Base-by-base conservation (phyloP, 2,329 filamentous ascomycete species). In the Fusarium veterinarium region DNA sequence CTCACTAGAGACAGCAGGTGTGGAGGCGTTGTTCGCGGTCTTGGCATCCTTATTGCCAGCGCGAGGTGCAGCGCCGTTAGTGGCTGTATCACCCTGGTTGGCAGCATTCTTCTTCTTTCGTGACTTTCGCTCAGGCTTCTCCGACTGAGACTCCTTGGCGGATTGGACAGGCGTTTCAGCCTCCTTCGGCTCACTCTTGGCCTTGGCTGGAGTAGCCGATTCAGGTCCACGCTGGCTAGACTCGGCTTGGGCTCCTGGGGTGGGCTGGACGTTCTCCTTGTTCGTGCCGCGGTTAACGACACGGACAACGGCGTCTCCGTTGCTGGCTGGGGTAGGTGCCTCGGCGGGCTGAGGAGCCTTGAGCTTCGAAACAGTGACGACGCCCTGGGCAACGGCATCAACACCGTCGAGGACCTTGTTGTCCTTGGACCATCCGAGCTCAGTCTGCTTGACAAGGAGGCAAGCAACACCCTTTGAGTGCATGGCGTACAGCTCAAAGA, bases 381-480 rank as follows among this genome's bases (percentile, higher is more conserved):
- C 84, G 13, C 93, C 94, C 60, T 90, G 88, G 59, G 91, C 87
- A 48, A 94, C 87, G 5, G 94, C 95, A 81, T 97, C 91, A 42
- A 96, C 89, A 1, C 92, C 88, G 60, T 91, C 86, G 42, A 97
- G 86, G 59, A 97, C 93, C 85, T 97, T 97, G 83, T 95, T 95
- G 70, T 98, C 94, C 75, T 91, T 90, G 75, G 92, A 92, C 95
- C 95, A 98, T 35, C 97, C 96, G 53, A 99, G 86, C 82, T 98
- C 95, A 57, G 91, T 90, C 80, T 95, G 94, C 81, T 93, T 95
- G 80, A 99, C 91, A 72, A 91, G 91, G 59, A 98, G 81, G 77
- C 93, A 95, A 23, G 95, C 95, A n/a, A 98, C 95, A 69, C 96
- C 96, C 84, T 95, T 97, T 16, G 96, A 98, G 82, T 99, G 95